A percentile compares a stretch with the other conserved stretches of the same genome.
Conservation (phyloP, 163 green algal species). For the Scenedesmus sp. region DNA sequence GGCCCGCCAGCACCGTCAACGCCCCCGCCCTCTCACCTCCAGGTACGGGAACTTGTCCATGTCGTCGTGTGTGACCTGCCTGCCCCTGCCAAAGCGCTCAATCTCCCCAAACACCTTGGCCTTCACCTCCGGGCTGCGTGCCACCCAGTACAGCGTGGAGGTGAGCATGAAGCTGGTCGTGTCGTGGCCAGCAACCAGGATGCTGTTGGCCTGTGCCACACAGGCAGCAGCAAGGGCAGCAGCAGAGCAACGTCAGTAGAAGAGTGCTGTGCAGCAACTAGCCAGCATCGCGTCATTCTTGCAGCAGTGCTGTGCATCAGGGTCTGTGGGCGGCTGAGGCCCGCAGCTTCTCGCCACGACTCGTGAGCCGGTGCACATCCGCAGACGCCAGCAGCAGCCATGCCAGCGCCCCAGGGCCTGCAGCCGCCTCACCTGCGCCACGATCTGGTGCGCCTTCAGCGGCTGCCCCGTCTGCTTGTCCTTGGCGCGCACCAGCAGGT, state of each 20-base stretch:
- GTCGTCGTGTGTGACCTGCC: constrained; percentile 6
- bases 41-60: constrained; percentile 56
- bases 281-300: too few relatives aligned
- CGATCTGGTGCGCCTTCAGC: constrained; percentile 49
- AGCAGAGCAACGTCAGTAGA: neutral
- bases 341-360: too few relatives aligned
- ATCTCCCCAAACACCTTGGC: constrained; percentile 51
- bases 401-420: neutral
- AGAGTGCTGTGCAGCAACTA: neutral
- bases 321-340: too few relatives aligned
- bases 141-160: constrained; percentile 44
- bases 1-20: neutral
- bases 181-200: constrained; percentile 56
- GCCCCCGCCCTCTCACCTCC: constrained; percentile 14
- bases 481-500: constrained; percentile 47
- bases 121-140: constrained; percentile 12
- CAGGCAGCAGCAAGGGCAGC: neutral
- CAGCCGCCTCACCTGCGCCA: constrained; percentile 38
- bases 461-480: constrained; percentile 54
- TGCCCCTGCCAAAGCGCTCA: constrained; percentile 30
- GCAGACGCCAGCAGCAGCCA: neutral
- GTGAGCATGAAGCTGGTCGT: constrained; percentile 57
- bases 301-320: too few relatives aligned
- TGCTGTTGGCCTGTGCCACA: constrained; percentile 44
- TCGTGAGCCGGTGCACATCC: neutral